Base-by-base conservation (phyloP, 2,329 filamentous ascomycete species). In the Knoxdaviesia proteae region DNA sequence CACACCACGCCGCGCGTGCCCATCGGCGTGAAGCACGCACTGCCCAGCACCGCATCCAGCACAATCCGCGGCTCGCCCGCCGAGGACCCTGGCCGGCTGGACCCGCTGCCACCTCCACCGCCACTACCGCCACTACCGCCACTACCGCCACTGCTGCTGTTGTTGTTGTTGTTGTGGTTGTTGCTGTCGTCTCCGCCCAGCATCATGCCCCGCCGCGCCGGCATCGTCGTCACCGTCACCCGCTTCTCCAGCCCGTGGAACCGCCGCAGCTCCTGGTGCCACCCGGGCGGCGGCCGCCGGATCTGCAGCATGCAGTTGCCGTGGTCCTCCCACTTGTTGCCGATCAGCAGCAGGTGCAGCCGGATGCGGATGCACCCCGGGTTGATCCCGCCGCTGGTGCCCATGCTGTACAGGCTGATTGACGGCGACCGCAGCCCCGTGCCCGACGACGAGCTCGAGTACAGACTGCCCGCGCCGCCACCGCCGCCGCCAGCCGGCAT, bases 291-390 rank as follows among this genome's bases (percentile, higher is more conserved):
- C n/a, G 84, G 81, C 11, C 76, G 73, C 55, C 86, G 76, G 52
- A 98, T 84, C 10, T 81, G 84, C 46, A 98, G 63, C 35, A 76
- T 69, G 46, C 86, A 92, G 50, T 83, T 77, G 49, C 90, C 88
- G 63, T 87, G 77, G 55, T 96, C 87, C 47, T 84, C 77, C 90
- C 90, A 98, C 56, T 88, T 88, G 41, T 75, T 75, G 8, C 74
- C 66, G 1, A 72, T 66, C 46, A 86, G 79, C 41, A 88, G 77
- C 40, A 83, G 67, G 56, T 96, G 94, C 8, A 96, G 71, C 34
- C 86, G 71, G 50, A 94, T 83, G 51, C 87, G 87, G 42, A 88
- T 75, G 52, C 90, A 86, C 43, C 78, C 78, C 45, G 84, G 76
- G 43, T 78, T 80, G 29, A 77, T 58, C 20, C 75, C 67, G 5